Percentiles rank a stretch among this genome's conserved stretches.
Conservation (phyloP, 805 yeast genomes). For the Starmerella lactis-condensi region DNA sequence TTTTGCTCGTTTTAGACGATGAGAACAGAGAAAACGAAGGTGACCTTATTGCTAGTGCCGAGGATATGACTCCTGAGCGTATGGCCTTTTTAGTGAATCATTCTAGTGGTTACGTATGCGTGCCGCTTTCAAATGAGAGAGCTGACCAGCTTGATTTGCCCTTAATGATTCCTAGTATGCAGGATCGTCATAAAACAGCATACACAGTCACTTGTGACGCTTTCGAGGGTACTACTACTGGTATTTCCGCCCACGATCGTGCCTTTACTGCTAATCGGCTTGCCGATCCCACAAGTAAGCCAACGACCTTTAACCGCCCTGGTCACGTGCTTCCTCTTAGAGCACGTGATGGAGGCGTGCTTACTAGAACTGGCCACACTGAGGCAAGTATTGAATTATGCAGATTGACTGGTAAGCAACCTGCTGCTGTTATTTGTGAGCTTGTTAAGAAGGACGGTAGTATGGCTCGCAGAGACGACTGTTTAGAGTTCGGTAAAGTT, state of each 20-base stretch:
- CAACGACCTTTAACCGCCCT: conserved; percentile 65
- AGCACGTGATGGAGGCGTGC: conserved; percentile 71
- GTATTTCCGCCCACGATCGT: conserved; percentile 87
- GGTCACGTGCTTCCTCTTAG: conserved; percentile 90
- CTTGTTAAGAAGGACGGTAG: conserved; percentile 79
- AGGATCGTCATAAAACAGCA: conserved; percentile 91
- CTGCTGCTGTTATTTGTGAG: conserved; percentile 88
- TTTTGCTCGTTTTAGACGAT: conserved; percentile 91
- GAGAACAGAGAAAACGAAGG: conserved; percentile 95
- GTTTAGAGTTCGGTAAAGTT: conserved; percentile 46
- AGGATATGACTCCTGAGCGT: conserved; percentile 52
- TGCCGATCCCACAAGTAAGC: conserved; percentile 39
- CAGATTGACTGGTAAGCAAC: conserved; percentile 52
- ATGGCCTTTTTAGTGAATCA: conserved; percentile 85
- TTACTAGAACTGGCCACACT: conserved; percentile 80
- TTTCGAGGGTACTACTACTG: conserved; percentile 83
- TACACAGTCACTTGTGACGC: conserved; percentile 84
- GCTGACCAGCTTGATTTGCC: conserved; percentile 73
- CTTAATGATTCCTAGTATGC: conserved; percentile 42
- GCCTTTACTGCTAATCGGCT: conserved; percentile 60
- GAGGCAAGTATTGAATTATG: conserved; percentile 91
- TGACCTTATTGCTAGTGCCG: conserved; percentile 87
- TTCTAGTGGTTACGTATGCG: conserved; percentile 75
- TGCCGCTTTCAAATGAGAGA: conserved; percentile 55
- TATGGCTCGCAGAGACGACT: conserved; percentile 87